A percentile compares a stretch with the other conserved stretches of the same genome.
Conservation (phyloP, 2,329 filamentous ascomycete genomes). For the Aspergillus udagawae region DNA sequence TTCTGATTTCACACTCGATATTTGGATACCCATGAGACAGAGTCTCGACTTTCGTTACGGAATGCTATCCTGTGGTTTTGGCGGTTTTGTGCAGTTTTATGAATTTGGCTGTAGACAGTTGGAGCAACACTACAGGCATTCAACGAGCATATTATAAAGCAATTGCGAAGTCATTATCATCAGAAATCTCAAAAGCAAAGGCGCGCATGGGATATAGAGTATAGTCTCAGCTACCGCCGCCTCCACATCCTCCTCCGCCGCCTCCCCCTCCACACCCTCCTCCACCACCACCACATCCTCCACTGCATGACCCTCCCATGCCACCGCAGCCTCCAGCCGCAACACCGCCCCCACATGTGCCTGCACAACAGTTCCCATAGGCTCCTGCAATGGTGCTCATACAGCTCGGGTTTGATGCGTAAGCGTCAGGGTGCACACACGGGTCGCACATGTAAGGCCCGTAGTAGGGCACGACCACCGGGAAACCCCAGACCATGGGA, state of each 20-base stretch:
- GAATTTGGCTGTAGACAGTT: background rate
- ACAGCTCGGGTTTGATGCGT: constrained; percentile 44
- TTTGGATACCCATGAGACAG: background rate
- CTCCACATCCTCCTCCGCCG: constrained; percentile 9
- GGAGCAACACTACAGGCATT: background rate
- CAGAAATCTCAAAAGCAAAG: background rate
- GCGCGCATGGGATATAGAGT: background rate
- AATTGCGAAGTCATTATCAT: background rate
- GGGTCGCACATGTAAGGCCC: constrained; percentile 47
- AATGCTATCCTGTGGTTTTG: background rate
- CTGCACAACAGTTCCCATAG: constrained; percentile 45
- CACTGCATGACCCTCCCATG: constrained; percentile 37
- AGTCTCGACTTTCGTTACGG: background rate
- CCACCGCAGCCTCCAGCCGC: constrained; percentile 43
- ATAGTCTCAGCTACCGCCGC: constrained; percentile 1
- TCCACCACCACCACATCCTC: constrained; percentile 35
- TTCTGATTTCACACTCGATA: background rate
- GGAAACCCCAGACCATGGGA: constrained; percentile 44
- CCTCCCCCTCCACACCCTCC: constrained; percentile 35
- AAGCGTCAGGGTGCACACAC: constrained; percentile 38
- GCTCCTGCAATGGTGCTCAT: constrained; percentile 39
- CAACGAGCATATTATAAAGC: background rate
- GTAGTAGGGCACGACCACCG: constrained; percentile 43
- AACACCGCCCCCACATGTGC: constrained; percentile 41
- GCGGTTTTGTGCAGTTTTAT: background rate